Percentiles rank a stretch among this genome's conserved stretches.
These are phyloP conservation scores for Trichophyton simii DNA, from an alignment of 2,329 filamentous ascomycete species.

Conservation along the genomic window DNA sequence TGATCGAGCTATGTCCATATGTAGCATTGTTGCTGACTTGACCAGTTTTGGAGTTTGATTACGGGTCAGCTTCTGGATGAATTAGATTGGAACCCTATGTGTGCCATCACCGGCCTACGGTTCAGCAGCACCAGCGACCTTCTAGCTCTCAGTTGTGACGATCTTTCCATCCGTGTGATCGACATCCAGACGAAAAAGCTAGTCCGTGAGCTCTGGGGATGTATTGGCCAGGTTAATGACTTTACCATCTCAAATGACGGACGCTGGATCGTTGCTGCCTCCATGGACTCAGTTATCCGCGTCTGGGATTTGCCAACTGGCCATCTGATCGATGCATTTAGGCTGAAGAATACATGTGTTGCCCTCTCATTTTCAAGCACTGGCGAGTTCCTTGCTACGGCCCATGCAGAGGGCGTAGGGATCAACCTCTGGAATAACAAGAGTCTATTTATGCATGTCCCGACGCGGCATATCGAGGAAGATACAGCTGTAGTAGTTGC, in stretches of 20 bases:
- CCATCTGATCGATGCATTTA: slow-evolving; percentile 86
- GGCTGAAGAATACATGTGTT: slow-evolving; percentile 64
- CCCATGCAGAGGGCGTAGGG: slow-evolving; percentile 67
- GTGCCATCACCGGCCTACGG: slow-evolving; percentile 59
- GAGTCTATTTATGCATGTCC: slow-evolving; percentile 75
- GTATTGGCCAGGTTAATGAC: slow-evolving; percentile 59
- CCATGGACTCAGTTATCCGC: slow-evolving; percentile 64
- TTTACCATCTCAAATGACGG: slow-evolving; percentile 86
- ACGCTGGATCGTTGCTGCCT: slow-evolving; percentile 82
- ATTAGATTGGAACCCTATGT: slow-evolving; percentile 71
- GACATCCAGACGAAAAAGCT: slow-evolving; percentile 83
- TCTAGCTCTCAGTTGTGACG: slow-evolving; percentile 77
- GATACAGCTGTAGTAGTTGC: slow-evolving; percentile 54
- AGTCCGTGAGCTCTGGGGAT: slow-evolving; percentile 86
- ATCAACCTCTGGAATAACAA: slow-evolving; percentile 96
- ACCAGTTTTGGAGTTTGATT: slow-evolving; percentile 81
- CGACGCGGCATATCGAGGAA: slow-evolving; percentile 73
- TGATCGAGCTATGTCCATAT: background rate
- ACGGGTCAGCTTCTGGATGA: slow-evolving; percentile 68
- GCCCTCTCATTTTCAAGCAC: slow-evolving; percentile 78
- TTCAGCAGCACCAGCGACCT: slow-evolving; percentile 77
- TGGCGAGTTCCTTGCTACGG: slow-evolving; percentile 88
- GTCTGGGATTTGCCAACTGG: slow-evolving; percentile 95
- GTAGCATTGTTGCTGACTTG: background rate
- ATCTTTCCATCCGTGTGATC: slow-evolving; percentile 74